Base-by-base conservation (phyloP, 345 rosid species). In the Pistacia atlantica region DNA sequence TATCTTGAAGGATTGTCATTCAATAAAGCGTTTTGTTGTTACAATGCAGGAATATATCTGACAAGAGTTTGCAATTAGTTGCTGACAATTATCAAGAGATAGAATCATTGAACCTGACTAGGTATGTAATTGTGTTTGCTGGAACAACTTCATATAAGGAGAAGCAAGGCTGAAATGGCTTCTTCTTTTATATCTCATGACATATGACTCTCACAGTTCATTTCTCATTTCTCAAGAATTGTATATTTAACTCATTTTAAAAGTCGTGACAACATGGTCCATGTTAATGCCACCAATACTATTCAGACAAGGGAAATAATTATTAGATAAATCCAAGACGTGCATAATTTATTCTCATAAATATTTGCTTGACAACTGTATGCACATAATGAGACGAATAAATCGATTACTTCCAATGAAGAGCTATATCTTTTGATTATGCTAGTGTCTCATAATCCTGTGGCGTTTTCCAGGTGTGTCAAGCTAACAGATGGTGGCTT, bases 401-500 rank as follows among this genome's bases (percentile, higher is more conserved):
- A 62, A 42, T 57, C 69, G 18, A 57, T 9, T 48, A 46, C 57
- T 51, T 3, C 57, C 35, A 11, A 11, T 33, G 51, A 16, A 59
- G n/a, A 49, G 52, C 18, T 71, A 25, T 74, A 62, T 55, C 33
- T 59, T 71, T 18, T 52, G 69, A 56, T 48, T 48, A 14, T 76
- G 45, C 16, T n/a, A 59, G 20, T 4, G 65, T 57, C 63, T 17
- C 71, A 16, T 59, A 37, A 77, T 54, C 31, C 18, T 71, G n/a
- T 78, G 38, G 69, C 45, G 69, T 6, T 68, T 74, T 12, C 65
- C 86, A 95, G 98, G 86, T 95, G 99, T 77, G 71, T 93, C 91
- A 93, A 89, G 88, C 76, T 93, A 51, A 93, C 97, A 31, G 96
- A 93, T 82, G 82, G 70, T 80, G 97, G 98, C 78, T 86, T 95